These are phyloP conservation scores for Pharus latifolius DNA, from an alignment of 176 grass and related monocot genomes.

Conservation along the genomic window DNA sequence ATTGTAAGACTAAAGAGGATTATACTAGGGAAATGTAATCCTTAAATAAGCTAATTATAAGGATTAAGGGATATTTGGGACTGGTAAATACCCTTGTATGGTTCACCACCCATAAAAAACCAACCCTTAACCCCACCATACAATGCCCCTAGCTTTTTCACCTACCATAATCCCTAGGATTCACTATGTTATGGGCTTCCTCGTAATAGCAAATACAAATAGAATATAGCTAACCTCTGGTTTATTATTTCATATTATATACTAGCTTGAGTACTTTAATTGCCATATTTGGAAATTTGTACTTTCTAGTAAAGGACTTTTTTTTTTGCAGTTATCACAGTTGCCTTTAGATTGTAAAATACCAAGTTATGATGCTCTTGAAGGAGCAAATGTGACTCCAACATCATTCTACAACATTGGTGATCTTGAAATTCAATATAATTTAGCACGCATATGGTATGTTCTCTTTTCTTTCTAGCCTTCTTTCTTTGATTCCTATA, in stretches of 20 bases:
- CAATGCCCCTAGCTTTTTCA: no score
- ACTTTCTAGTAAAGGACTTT: not conserved
- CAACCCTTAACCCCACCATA: no score
- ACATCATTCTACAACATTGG: conserved; percentile 93
- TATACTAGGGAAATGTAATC: not conserved
- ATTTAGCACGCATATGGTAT: conserved; percentile 86
- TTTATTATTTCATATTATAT: not conserved
- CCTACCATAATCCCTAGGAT: not conserved
- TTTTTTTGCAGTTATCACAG: conserved; percentile 65
- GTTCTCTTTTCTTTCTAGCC: conserved; percentile 13
- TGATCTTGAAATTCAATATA: conserved; percentile 95
- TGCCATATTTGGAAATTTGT: not conserved
- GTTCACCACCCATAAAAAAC: not conserved
- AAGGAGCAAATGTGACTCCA: conserved; percentile 67
- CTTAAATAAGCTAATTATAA: not conserved
- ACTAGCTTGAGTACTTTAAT: conserved; percentile 6
- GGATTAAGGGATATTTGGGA: not conserved
- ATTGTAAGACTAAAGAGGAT: not conserved
- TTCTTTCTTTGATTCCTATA: not conserved
- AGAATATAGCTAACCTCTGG: not conserved
- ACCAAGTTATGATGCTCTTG: conserved; percentile 71
- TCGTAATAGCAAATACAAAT: not conserved
- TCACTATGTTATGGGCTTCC: not conserved
- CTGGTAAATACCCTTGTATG: not conserved
- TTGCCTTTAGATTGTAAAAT: conserved; percentile 66